Conservation (phyloP, 2,329 filamentous ascomycete genomes). For the Graphilbum sp. region DNA sequence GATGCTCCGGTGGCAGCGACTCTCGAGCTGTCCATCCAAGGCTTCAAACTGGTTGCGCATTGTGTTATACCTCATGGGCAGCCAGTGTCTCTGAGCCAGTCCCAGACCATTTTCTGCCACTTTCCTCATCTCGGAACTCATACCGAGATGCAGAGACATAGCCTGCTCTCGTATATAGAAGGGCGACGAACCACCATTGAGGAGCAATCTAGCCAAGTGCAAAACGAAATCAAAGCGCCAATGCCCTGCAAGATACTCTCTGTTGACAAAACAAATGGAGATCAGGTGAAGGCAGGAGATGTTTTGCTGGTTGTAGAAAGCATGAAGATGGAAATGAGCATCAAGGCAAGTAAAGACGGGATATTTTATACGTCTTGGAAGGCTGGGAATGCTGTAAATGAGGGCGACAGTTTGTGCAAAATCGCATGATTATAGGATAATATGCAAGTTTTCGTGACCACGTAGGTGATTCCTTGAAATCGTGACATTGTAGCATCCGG, state of each 20-base stretch:
- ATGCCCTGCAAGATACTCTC: slow-evolving; percentile 13
- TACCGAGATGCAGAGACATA: background rate
- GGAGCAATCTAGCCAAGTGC: too few species aligned
- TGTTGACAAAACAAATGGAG: slow-evolving; percentile 3
- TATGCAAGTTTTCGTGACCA: too few species aligned
- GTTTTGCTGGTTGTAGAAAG: slow-evolving; percentile 13
- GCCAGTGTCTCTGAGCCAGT: too few species aligned
- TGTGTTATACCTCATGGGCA: too few species aligned
- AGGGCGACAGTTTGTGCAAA: background rate
- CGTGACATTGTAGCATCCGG: too few species aligned
- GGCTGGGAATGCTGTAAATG: background rate
- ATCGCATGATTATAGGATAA: background rate
- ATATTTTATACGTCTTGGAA: background rate
- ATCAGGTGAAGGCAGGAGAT: background rate
- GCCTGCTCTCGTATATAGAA: background rate
- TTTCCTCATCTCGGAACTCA: background rate
- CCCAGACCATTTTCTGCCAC: background rate
- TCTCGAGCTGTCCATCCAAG: too few species aligned
- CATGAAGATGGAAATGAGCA: slow-evolving; percentile 14
- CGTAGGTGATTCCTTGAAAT: too few species aligned
- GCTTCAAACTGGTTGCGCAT: too few species aligned
- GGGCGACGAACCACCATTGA: background rate
- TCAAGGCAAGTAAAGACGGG: slow-evolving; percentile 2
- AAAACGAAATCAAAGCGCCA: slow-evolving; percentile 8
- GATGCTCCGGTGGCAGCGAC: too few species aligned